Evolutionary conservation across 163 green algal species (phyloP), one percentile per base, ranked within the genome.

Genomic region (Chlorella variabilis): DNA sequence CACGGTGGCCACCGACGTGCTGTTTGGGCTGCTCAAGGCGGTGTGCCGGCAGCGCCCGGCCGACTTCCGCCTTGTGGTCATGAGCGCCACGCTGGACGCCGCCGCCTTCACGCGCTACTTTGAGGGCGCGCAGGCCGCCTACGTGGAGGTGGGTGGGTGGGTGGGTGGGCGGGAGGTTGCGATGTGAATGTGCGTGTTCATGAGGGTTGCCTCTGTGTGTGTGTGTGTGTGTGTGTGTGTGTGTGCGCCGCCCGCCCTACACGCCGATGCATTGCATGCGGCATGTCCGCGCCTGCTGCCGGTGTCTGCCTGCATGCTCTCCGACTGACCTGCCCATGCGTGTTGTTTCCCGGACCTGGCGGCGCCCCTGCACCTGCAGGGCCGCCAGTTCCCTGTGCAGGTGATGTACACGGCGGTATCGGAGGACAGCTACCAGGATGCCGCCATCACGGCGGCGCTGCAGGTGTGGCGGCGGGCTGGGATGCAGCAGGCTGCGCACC

Each of bases 351-450:
- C n/a, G n/a, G n/a, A n/a, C n/a, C n/a, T n/a, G n/a, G n/a, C n/a
- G n/a, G n/a, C n/a, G n/a, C 23, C 36, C 45, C 45, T 54, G 45
- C 45, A 54, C 45, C 33, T 84, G 81, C 84, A 91, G 77, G 95
- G 94, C 11, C 77, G 94, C 17, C 90, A 94, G 83, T 91, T 91
- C 75, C 91, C 93, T 0, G 95, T 98, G 78, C 49, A 93, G 48
- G 71, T 98, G 3, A 78, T 94, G 31, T 97, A 98, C 89, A 95
- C 93, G 0, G 71, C 86, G 2, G 42, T 84, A 15, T 90, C 94
- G 0, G 86, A 96, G 84, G 92, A 97, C 56, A 96, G 91, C 87
- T 98, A 98, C 88, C 62, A 98, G 51, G 95, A 98, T 54, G 95
- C 92, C 0, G 93, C 92, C 4, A 81, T 98, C 27, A 88, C 82